Percentiles rank a stretch among this genome's conserved stretches.
Evolutionary conservation across 352 stramenopile species (phyloP).

Genomic region (Thraustochytrium striatum): DNA sequence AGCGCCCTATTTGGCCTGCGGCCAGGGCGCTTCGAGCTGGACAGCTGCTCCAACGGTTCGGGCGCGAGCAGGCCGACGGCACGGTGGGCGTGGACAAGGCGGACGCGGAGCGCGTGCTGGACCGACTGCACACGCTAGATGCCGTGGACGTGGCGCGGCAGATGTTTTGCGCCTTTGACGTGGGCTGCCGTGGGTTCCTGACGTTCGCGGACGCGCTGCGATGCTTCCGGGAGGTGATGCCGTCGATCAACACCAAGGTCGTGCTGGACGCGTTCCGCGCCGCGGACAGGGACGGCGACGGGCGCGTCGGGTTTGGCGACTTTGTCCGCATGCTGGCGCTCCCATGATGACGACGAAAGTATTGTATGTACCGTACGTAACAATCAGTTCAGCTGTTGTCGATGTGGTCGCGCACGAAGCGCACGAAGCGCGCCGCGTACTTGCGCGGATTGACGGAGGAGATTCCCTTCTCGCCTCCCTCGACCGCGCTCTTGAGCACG

Average conservation of each 20-base stretch:
- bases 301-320: constrained; percentile 14
- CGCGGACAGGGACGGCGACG: constrained; percentile 27
- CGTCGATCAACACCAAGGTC: neutral
- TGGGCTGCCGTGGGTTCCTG: constrained; percentile 14
- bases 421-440: constrained; percentile 80
- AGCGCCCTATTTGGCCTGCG: constrained; percentile 10
- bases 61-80: neutral
- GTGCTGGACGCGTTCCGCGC: neutral
- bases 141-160: neutral
- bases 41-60: neutral
- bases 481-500: constrained; percentile 73
- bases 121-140: neutral
- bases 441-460: constrained; percentile 69
- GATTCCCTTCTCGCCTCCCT: constrained; percentile 63
- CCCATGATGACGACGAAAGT: too few species aligned
- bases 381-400: constrained; percentile 11
- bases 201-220: constrained; percentile 13
- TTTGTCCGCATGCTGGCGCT: too few species aligned
- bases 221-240: neutral
- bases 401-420: constrained; percentile 63
- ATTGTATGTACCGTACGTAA: too few species aligned
- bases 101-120: neutral
- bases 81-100: neutral
- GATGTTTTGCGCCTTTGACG: constrained; percentile 17
- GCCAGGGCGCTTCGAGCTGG: constrained; percentile 20